phyloP scores from a whole-genome alignment of 2,329 filamentous ascomycete species.

The Aspergillus amoenus region DNA sequence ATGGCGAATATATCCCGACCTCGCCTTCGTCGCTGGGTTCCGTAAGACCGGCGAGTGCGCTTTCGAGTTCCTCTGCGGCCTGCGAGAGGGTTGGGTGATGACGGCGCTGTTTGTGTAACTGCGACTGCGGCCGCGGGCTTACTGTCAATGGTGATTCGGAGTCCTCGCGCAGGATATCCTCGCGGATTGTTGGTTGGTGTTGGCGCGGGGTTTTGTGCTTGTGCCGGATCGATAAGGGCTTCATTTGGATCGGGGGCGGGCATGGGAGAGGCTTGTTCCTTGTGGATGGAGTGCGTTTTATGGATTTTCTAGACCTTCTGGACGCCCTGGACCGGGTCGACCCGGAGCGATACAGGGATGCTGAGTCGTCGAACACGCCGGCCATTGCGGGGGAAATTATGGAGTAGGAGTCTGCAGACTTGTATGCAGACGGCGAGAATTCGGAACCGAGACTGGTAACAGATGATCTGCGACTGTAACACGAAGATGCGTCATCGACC shows the following conservation, averaged over 20 bases:
- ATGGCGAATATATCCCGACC: too few relatives aligned
- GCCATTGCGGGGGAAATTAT: conserved; percentile 24
- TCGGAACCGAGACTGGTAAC: conserved; percentile 34
- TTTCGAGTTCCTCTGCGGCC: conserved; percentile 39
- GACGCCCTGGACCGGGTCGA: conserved; percentile 15
- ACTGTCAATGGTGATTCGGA: conserved; percentile 2
- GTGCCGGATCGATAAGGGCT: conserved; percentile 28
- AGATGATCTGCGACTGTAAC: conserved; percentile 37
- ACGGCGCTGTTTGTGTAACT: background rate
- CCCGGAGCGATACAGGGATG: conserved; percentile 12
- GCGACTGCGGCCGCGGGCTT: background rate
- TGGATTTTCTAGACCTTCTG: background rate
- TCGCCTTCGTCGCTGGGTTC: conserved; percentile 6
- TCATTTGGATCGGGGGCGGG: conserved; percentile 32
- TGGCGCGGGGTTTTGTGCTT: conserved; percentile 4
- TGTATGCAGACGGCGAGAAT: conserved; percentile 16
- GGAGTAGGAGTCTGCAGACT: conserved; percentile 25
- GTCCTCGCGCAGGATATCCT: conserved; percentile 4
- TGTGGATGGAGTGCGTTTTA: conserved; percentile 16
- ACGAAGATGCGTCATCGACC: conserved; percentile 33
- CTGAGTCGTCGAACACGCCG: conserved; percentile 37
- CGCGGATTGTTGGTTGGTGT: background rate
- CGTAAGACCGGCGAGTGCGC: conserved; percentile 29
- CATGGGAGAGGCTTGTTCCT: conserved; percentile 43
- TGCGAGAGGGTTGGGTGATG: conserved; percentile 28